These are phyloP conservation scores for Pleomassaria siparia DNA, from an alignment of 2,329 filamentous ascomycete species.

Conservation along the genomic window DNA sequence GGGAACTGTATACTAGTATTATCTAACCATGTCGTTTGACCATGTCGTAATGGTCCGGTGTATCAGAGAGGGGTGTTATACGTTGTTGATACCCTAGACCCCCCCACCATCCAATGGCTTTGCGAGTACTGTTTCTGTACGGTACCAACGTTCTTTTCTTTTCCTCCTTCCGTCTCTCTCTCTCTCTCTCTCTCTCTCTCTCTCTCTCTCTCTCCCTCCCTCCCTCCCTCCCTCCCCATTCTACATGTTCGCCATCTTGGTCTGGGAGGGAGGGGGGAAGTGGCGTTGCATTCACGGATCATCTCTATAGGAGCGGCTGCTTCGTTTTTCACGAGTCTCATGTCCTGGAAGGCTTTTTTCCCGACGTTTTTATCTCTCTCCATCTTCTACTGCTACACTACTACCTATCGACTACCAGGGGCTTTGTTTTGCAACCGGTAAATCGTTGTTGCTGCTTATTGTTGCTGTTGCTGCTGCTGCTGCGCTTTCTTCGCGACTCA, in stretches of 20 bases:
- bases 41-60: not conserved
- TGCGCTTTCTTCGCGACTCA: constrained; percentile 1
- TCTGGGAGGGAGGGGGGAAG: not conserved
- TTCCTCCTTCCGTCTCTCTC: no score
- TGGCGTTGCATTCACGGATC: no score
- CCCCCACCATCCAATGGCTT: no score
- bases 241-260: not conserved
- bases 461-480: no score
- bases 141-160: no score
- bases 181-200: no score
- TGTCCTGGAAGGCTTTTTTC: not conserved
- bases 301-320: no score
- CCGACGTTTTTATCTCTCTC: no score
- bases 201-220: no score
- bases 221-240: not conserved
- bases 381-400: no score
- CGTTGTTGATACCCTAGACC: not conserved
- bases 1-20: not conserved
- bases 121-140: not conserved
- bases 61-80: not conserved
- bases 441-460: not conserved
- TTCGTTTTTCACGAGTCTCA: no score
- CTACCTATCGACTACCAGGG: not conserved
- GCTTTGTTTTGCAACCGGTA: no score
- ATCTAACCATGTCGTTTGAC: not conserved